Evolutionary conservation across 1,139 yeast genomes (phyloP).

Genomic region (Taiozyma sp.): DNA sequence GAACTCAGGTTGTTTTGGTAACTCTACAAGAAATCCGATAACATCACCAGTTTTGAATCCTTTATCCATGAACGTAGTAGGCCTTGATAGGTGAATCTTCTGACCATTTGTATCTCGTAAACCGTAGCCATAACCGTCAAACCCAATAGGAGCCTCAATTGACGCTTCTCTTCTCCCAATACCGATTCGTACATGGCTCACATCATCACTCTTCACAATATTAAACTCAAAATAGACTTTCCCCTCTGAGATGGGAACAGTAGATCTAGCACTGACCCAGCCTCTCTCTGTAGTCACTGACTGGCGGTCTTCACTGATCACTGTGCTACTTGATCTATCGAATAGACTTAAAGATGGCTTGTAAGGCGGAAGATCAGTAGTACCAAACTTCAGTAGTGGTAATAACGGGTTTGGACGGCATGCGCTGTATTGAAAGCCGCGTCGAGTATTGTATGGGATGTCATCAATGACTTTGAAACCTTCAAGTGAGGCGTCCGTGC

Average conservation of each 20-base stretch:
- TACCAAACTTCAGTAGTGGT: slow-evolving; percentile 56
- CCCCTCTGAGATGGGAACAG: slow-evolving; percentile 76
- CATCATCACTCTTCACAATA: slow-evolving; percentile 42
- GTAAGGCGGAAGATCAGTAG: slow-evolving; percentile 72
- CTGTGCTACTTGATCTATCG: slow-evolving; percentile 64
- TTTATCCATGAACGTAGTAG: slow-evolving; percentile 43
- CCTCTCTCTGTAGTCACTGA: slow-evolving; percentile 58
- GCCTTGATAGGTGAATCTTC: slow-evolving; percentile 69
- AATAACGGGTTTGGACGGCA: slow-evolving; percentile 69
- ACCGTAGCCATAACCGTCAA: slow-evolving; percentile 92
- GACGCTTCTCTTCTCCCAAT: slow-evolving; percentile 81
- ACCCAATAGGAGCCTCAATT: slow-evolving; percentile 93
- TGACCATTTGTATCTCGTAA: slow-evolving; percentile 80
- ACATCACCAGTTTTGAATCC: slow-evolving; percentile 74
- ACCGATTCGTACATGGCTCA: slow-evolving; percentile 72
- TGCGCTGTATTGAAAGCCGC: slow-evolving; percentile 79
- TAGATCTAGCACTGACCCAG: slow-evolving; percentile 77
- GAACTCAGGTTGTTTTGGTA: slow-evolving; percentile 45
- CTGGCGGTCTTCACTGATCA: slow-evolving; percentile 38
- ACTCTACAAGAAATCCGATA: slow-evolving; percentile 68
- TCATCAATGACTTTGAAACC: slow-evolving; percentile 57
- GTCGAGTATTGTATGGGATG: slow-evolving; percentile 61
- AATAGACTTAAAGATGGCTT: slow-evolving; percentile 57
- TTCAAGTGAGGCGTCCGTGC: slow-evolving; percentile 11
- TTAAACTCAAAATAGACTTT: slow-evolving; percentile 72